These are phyloP conservation scores for Coprinopsis marcescibilis DNA, from an alignment of 768 basidiomycete genomes.

Conservation along the genomic window DNA sequence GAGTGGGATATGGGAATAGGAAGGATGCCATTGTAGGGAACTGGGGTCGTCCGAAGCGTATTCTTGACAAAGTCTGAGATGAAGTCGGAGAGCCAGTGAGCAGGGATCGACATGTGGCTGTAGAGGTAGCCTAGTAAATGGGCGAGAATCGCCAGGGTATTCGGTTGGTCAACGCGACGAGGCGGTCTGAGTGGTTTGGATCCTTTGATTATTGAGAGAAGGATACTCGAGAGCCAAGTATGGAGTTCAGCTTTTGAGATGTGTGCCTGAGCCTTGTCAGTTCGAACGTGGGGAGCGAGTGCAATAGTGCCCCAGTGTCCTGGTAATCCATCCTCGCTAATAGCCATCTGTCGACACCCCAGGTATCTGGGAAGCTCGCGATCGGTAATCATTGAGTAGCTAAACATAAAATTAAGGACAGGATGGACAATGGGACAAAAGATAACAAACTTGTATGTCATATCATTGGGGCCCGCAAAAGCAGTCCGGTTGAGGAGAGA, in stretches of 20 bases:
- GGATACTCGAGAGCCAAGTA: conserved; percentile 8
- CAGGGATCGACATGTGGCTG: conserved; percentile 12
- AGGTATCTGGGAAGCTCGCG: conserved; percentile 11
- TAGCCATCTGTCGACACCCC: conserved; percentile 7
- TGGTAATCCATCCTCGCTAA: no score
- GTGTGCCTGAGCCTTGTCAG: background rate
- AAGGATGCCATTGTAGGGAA: background rate
- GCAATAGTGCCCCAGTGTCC: conserved; percentile 4
- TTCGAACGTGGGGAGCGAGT: background rate
- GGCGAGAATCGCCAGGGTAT: conserved; percentile 11
- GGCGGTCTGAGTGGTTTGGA: background rate
- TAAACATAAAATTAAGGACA: background rate
- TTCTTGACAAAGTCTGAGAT: conserved; percentile 8
- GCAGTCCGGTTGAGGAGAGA: conserved; percentile 12
- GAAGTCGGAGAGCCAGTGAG: conserved; percentile 17
- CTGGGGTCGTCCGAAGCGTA: background rate
- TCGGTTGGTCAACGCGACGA: conserved; percentile 10
- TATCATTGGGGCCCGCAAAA: background rate
- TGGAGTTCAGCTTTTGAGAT: conserved; percentile 9
- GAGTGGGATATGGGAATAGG: conserved; percentile 7
- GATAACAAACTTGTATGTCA: background rate
- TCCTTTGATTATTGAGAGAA: conserved; percentile 9
- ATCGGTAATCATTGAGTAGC: conserved; percentile 12
- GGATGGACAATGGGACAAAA: background rate
- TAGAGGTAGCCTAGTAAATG: conserved; percentile 11